Evolutionary conservation across 23 red algal genomes (phyloP), one percentile per base, ranked within the genome.

Genomic region (Gracilaria caudata): DNA sequence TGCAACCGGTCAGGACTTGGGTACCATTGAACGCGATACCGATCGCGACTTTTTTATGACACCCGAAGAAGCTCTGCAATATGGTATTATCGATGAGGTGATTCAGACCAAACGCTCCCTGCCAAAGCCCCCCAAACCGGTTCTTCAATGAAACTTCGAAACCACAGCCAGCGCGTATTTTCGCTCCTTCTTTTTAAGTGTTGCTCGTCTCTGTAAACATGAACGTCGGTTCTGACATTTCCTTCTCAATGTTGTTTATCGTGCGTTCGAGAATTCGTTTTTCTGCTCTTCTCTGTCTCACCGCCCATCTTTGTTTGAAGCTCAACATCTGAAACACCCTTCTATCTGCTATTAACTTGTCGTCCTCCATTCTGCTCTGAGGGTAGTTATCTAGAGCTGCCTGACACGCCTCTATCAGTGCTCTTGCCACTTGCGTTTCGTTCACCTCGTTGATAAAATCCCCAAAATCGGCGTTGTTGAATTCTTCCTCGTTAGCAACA

Each of bases 1-100:
- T 35, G 90, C 84, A 41, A 96, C 94, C 13, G 94, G 94, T 33
- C 89, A 96, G 51, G 74, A 78, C 45, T 37, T 96, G 43, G 81
- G 77, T 37, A 88, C 64, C 24, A 96, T 96, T 77, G 94, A 92
- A 57, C 77, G 64, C 47, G 94, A 96, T 73, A 96, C 94, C 7
- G 94, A 96, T 84, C 49, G 94, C 26, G 94, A 96, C 72, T 96
- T 92, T 45, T 96, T 96, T 81, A 92, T 96, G 89, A 92, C 94
- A 17, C 87, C 94, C 0, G 94, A 83, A 46, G 94, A 96, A 78
- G 94, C 88, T 51, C 51, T 88, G 33, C 70, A 92, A 32, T 96
- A 96, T 64, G 94, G 94, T 7, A 96, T 96, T 37, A 90, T 96
- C 29, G 94, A 96, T 45, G 94, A 96, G 56, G 94, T 96, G 13